A percentile compares a stretch with the other conserved stretches of the same genome.
Evolutionary conservation across 2,329 filamentous ascomycete species (phyloP).

Genomic region (Dactylonectria estremocensis): DNA sequence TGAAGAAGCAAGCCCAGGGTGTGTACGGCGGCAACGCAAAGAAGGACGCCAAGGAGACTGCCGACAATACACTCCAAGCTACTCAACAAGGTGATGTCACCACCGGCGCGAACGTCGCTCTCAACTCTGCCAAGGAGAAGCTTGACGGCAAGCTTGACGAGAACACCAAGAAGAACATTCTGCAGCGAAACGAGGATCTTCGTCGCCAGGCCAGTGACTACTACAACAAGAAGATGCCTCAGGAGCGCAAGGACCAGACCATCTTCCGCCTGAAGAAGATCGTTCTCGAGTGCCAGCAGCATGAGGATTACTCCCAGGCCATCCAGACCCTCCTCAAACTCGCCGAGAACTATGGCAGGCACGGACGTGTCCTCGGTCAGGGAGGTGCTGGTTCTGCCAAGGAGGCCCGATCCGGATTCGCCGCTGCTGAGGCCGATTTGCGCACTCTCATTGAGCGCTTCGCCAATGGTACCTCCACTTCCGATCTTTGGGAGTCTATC

Average conservation of each 20-base stretch:
- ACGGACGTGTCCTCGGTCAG: slow-evolving; percentile 76
- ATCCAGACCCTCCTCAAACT: slow-evolving; percentile 88
- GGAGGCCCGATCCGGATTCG: slow-evolving; percentile 78
- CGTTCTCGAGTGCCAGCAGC: slow-evolving; percentile 95
- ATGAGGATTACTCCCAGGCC: slow-evolving; percentile 93
- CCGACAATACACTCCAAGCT: slow-evolving; percentile 70
- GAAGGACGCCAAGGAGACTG: slow-evolving; percentile 74
- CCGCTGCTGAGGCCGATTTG: slow-evolving; percentile 81
- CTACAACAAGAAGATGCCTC: slow-evolving; percentile 86
- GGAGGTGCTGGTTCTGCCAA: slow-evolving; percentile 79
- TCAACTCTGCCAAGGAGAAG: slow-evolving; percentile 68
- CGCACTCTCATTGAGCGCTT: slow-evolving; percentile 93
- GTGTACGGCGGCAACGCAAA: slow-evolving; percentile 69
- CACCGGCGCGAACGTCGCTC: slow-evolving; percentile 52
- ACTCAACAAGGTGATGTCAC: slow-evolving; percentile 66
- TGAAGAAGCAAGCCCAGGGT: slow-evolving; percentile 79
- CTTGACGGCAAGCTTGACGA: slow-evolving; percentile 76
- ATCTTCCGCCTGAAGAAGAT: slow-evolving; percentile 97
- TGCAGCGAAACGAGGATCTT: slow-evolving; percentile 61
- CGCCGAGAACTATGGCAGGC: slow-evolving; percentile 87
- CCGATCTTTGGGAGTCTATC: slow-evolving; percentile 89
- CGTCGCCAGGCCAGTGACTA: slow-evolving; percentile 77
- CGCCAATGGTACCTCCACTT: slow-evolving; percentile 91
- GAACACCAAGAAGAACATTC: slow-evolving; percentile 56
- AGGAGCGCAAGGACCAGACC: slow-evolving; percentile 92